Conservation (phyloP, 805 yeast species). For the Ogataea paraovalis region DNA sequence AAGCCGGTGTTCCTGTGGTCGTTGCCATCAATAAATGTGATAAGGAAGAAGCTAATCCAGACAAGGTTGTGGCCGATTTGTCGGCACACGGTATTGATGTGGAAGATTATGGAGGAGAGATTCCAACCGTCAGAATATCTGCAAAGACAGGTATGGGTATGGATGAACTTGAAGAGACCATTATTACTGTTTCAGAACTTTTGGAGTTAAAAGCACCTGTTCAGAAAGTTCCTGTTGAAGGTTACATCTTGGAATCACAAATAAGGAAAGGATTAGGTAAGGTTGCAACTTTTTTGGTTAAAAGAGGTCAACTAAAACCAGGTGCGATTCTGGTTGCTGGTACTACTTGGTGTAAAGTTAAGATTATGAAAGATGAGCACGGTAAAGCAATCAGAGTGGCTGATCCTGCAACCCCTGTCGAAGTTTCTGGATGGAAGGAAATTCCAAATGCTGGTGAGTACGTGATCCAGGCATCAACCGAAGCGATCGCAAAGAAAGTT, state of each 20-base stretch:
- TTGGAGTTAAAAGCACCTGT: conserved; percentile 67
- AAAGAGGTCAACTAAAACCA: conserved; percentile 67
- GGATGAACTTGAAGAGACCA: conserved; percentile 85
- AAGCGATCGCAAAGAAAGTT: conserved; percentile 71
- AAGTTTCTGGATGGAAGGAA: conserved; percentile 91
- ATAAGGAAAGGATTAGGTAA: conserved; percentile 79
- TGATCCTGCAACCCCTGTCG: conserved; percentile 86
- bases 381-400: conserved; percentile 64
- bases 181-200: conserved; percentile 78
- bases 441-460: conserved; percentile 89
- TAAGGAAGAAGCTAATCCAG: conserved; percentile 68
- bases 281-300: conserved; percentile 78
- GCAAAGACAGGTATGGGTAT: conserved; percentile 89
- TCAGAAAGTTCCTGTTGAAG: conserved; percentile 60
- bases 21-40: conserved; percentile 95
- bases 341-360: conserved; percentile 77
- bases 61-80: conserved; percentile 73
- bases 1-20: conserved; percentile 75
- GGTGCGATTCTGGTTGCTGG: conserved; percentile 86
- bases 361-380: conserved; percentile 68
- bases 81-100: conserved; percentile 74
- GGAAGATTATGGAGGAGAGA: conserved; percentile 94
- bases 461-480: conserved; percentile 71
- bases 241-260: conserved; percentile 86
- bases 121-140: conserved; percentile 82